Base-by-base conservation (phyloP, 169 alveolate genomes). In the Cryptosporidium tyzzeri region DNA sequence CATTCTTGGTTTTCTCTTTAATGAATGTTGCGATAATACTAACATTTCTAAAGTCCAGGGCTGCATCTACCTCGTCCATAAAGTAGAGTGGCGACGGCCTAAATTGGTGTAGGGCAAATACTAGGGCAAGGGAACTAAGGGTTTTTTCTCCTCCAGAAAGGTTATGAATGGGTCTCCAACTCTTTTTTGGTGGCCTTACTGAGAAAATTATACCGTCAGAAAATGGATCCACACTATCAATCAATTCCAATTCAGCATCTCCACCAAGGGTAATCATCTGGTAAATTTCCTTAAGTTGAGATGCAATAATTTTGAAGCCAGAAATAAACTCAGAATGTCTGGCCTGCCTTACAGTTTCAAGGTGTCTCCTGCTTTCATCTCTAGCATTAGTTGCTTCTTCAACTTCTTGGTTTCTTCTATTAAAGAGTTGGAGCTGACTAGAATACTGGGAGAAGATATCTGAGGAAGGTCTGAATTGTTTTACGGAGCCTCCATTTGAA, bases 51-150 rank as follows among this genome's bases (percentile, higher is more conserved):
- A 96, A 96, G 91, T 99, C 99, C n/a, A 99, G 94, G 16, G 99
- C 99, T 3, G 99, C 99, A 93, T 99, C 99, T 12, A 99, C 98
- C 93, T 99, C 99, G 85, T 99, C 99, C 99, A 99, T 97, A 92
- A 98, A 97, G 93, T 98, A 98, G 51, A 99, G 93, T 2, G 99
- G 99, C 35, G 99, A 97, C 3, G 99, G 99, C 92, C 97, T 97
- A 93, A 95, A 98, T 87, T 97, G 97, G 94, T 98, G 99, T 35
- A 98, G 92, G 55, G 99, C 99, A 91, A 99, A 98, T 7, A 99
- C 98, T 85, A 99, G 94, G 12, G 99, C 96, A 23, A 99, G 93
- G 35, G 99, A 97, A 67, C 98, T 93, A 37, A 98, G 91, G 16
- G 99, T 98, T 93, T 98, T 98, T 94, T 98, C 99, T 44, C 99